phyloP scores from a whole-genome alignment of 163 green algal species.

The Scenedesmus sp. region DNA sequence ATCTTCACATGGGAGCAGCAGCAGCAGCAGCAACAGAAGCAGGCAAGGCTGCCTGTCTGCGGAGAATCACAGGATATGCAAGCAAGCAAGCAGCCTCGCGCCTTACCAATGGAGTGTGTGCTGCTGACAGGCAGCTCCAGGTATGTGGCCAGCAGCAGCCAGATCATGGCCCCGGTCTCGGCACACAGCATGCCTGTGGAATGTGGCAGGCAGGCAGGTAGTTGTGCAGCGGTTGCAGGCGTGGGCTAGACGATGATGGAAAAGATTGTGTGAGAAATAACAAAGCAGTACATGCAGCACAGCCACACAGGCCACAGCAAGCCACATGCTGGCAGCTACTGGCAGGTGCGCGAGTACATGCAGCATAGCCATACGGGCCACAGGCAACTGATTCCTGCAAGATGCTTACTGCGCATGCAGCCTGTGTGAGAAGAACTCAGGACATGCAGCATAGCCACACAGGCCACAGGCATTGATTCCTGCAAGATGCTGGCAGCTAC shows the following conservation, averaged over 20 bases:
- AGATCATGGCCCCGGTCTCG: slow-evolving; percentile 57
- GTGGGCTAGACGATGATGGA: not conserved
- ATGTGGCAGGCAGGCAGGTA: not conserved
- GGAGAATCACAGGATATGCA: not conserved
- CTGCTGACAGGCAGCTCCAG: slow-evolving; percentile 67
- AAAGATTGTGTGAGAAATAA: not conserved
- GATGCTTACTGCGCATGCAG: too few species aligned
- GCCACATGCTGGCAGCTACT: too few species aligned
- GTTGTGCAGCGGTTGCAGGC: too few species aligned
- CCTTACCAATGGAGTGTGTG: slow-evolving; percentile 67
- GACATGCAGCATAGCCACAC: too few species aligned
- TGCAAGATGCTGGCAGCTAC: too few species aligned
- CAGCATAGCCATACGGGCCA: too few species aligned
- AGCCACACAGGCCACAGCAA: not conserved
- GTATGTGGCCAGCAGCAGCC: slow-evolving; percentile 69
- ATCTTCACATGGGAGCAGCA: too few species aligned
- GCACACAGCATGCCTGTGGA: slow-evolving; percentile 71
- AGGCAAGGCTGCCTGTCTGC: not conserved
- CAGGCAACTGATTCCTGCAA: too few species aligned
- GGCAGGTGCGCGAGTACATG: too few species aligned
- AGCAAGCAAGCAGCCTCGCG: not conserved
- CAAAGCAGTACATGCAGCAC: not conserved
- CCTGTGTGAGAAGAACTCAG: not conserved
- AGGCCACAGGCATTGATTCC: too few species aligned
- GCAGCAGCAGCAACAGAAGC: too few species aligned